phyloP scores from a whole-genome alignment of 495 filamentous ascomycete genomes.

The Cercophora newfieldiana region DNA sequence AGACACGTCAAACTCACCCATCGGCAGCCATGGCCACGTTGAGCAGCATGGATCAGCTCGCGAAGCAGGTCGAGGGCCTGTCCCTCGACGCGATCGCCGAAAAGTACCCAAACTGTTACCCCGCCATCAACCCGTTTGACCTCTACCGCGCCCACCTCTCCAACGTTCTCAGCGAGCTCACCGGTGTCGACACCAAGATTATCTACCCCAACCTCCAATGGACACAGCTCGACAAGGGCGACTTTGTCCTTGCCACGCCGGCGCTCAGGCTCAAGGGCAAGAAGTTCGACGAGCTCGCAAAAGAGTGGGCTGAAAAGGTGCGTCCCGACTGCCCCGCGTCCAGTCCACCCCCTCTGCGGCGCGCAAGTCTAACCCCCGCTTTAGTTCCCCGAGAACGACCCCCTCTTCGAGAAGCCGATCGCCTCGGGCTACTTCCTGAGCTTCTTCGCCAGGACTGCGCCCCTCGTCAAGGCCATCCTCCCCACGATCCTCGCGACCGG shows the following conservation, averaged over 20 bases:
- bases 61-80: constrained; percentile 40
- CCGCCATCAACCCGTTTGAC: constrained; percentile 80
- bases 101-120: constrained; percentile 57
- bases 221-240: constrained; percentile 89
- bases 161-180: constrained; percentile 67
- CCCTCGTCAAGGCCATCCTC: constrained; percentile 62
- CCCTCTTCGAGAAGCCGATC: constrained; percentile 67
- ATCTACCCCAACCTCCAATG: constrained; percentile 78
- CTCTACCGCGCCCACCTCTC: constrained; percentile 84
- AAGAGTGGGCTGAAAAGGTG: constrained; percentile 70
- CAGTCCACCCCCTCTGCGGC: background rate
- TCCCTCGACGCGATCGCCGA: constrained; percentile 39
- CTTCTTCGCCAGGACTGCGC: constrained; percentile 73
- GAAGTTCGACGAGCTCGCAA: constrained; percentile 71
- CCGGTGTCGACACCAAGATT: constrained; percentile 69
- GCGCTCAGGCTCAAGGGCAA: constrained; percentile 78
- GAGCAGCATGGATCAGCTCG: constrained; percentile 37
- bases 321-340: constrained; percentile 6
- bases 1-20: constrained; percentile 23
- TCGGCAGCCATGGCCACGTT: constrained; percentile 28
- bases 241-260: constrained; percentile 77
- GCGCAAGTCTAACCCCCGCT: background rate
- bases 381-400: constrained; percentile 73
- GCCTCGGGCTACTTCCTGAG: constrained; percentile 66
- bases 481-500: constrained; percentile 62